Conservation (phyloP, 202 grass and related monocot species). For the Alloteropsis angusta region DNA sequence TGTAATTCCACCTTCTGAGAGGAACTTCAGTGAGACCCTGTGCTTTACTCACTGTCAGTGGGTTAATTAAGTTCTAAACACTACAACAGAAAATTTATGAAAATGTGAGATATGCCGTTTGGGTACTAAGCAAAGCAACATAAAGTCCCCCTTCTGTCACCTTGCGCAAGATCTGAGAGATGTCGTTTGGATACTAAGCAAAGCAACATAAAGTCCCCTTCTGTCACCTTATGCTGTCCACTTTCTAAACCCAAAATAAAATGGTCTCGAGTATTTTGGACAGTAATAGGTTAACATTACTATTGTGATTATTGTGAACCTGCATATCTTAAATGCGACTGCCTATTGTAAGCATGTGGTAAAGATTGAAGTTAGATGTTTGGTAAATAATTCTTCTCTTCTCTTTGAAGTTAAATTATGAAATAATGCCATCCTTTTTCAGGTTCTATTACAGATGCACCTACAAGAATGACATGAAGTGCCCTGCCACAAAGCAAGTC, state of each 20-base stretch:
- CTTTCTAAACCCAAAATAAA: too few relatives aligned
- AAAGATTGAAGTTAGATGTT: not conserved
- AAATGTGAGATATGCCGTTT: too few relatives aligned
- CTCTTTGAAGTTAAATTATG: not conserved
- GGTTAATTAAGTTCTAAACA: not conserved
- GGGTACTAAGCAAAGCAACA: not conserved
- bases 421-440: not conserved
- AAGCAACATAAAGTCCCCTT: not conserved
- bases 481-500: slow-evolving; percentile 60
- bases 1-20: slow-evolving; percentile 1
- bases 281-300: too few relatives aligned
- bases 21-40: slow-evolving; percentile 4
- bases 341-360: not conserved
- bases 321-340: not conserved
- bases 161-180: too few relatives aligned
- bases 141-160: not conserved
- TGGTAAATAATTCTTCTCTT: not conserved
- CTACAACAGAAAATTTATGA: not conserved
- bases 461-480: slow-evolving; percentile 57
- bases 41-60: not conserved
- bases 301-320: not conserved
- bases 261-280: too few relatives aligned
- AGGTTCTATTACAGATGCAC: slow-evolving; percentile 80
- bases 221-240: not conserved
- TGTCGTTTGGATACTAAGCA: not conserved